phyloP scores from a whole-genome alignment of 2,329 filamentous ascomycete species.

The Colletotrichum sp. region DNA sequence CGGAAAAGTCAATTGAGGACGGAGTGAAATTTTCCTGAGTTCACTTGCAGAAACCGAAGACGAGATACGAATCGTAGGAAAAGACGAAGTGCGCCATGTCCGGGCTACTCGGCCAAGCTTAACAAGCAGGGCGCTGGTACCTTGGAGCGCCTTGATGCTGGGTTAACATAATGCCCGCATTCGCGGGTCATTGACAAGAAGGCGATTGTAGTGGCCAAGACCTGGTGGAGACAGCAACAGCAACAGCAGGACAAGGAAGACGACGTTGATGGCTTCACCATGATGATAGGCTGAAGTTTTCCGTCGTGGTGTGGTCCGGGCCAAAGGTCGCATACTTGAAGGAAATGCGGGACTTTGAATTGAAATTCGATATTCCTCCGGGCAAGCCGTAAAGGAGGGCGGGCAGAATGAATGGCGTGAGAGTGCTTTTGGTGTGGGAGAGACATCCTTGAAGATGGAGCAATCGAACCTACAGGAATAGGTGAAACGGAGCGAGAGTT shows the following conservation, averaged over 20 bases:
- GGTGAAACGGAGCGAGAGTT: slow-evolving; percentile 17
- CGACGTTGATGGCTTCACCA: not conserved
- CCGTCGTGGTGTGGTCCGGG: not conserved
- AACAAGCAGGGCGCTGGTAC: not conserved
- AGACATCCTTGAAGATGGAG: not conserved
- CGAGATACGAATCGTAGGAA: not conserved
- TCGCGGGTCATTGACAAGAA: not conserved
- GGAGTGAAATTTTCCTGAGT: not conserved
- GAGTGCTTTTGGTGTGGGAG: not conserved
- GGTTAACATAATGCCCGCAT: not conserved
- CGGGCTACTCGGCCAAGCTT: not conserved
- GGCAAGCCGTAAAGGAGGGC: slow-evolving; percentile 4
- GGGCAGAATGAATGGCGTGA: not conserved
- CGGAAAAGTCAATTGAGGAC: not conserved
- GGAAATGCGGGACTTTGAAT: not conserved
- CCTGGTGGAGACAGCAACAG: not conserved
- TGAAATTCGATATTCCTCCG: not conserved
- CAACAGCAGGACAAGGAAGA: not conserved
- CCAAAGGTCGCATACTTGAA: not conserved
- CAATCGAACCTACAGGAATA: not conserved
- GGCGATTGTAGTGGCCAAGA: not conserved
- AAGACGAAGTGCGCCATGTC: too few species aligned
- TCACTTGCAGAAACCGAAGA: not conserved
- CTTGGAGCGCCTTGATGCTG: not conserved
- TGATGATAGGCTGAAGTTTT: not conserved